These are phyloP conservation scores for Uronychia setigera DNA, from an alignment of 73 alveolate genomes.

Conservation along the genomic window DNA sequence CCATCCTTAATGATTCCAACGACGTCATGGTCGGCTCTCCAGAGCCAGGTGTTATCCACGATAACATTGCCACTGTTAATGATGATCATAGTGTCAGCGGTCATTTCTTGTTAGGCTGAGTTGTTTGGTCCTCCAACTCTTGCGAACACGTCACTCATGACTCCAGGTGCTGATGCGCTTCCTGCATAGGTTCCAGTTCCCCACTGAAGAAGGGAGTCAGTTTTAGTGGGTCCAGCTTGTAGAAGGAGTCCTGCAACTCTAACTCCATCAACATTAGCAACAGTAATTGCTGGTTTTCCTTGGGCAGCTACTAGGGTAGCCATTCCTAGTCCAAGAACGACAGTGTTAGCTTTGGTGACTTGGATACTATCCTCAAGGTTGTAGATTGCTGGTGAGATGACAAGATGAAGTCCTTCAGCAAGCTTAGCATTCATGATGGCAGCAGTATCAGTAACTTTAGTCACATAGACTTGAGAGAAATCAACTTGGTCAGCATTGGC, in stretches of 20 bases:
- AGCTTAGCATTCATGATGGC: background rate
- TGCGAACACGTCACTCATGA: background rate
- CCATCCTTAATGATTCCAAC: background rate
- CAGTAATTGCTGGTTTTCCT: background rate
- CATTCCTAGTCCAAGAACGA: background rate
- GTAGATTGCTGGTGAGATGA: background rate
- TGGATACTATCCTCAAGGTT: background rate
- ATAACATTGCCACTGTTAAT: background rate
- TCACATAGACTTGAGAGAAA: background rate
- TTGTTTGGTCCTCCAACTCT: conserved; percentile 2
- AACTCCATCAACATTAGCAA: background rate
- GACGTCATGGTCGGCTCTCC: background rate
- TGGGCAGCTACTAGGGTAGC: background rate
- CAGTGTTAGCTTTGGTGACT: background rate
- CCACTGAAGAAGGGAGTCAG: background rate
- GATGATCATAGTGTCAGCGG: background rate
- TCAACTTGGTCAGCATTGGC: background rate
- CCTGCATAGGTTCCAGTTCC: background rate
- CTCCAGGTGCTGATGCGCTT: background rate
- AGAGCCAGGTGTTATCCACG: background rate
- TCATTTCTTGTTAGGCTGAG: background rate
- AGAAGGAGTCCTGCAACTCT: background rate
- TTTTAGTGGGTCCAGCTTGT: background rate
- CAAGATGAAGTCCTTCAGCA: background rate
- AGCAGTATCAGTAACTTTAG: background rate